These are phyloP conservation scores for Micractinium conductrix DNA, from an alignment of 139 green algal species.

Conservation along the genomic window DNA sequence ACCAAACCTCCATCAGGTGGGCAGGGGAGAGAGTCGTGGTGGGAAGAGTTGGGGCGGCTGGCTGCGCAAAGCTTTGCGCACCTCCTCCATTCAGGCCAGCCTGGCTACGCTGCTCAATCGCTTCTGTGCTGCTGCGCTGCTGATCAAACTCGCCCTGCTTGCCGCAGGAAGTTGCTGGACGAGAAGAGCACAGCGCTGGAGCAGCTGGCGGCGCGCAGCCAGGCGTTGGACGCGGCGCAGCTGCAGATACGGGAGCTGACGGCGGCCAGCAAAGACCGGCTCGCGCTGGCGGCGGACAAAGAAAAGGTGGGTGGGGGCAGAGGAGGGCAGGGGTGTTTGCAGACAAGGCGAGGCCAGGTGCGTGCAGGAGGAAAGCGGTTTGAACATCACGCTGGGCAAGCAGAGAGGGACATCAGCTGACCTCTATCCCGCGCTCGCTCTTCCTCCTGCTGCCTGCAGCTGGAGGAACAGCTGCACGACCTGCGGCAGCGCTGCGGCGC, in stretches of 20 bases:
- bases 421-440: neutral
- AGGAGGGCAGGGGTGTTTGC: neutral
- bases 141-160: neutral
- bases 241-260: constrained; percentile 15
- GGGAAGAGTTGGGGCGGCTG: neutral
- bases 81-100: neutral
- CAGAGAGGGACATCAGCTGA: no score
- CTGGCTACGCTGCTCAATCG: neutral
- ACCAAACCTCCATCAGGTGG: constrained; percentile 32
- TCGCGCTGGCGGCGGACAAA: neutral
- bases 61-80: neutral
- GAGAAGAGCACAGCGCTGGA: constrained; percentile 37
- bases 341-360: no score
- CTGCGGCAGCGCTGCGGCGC: constrained; percentile 3
- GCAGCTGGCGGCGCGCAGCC: constrained; percentile 40
- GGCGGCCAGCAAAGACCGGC: neutral
- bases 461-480: constrained; percentile 24
- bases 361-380: no score
- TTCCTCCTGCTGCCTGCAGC: neutral
- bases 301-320: neutral
- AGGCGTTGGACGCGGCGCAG: constrained; percentile 18
- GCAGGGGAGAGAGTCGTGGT: neutral
- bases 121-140: neutral
- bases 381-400: no score
- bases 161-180: constrained; percentile 36